Evolutionary conservation across 495 filamentous ascomycete species (phyloP), one percentile per base, ranked within the genome.

Genomic region (Lasiosphaeris hirsuta): DNA sequence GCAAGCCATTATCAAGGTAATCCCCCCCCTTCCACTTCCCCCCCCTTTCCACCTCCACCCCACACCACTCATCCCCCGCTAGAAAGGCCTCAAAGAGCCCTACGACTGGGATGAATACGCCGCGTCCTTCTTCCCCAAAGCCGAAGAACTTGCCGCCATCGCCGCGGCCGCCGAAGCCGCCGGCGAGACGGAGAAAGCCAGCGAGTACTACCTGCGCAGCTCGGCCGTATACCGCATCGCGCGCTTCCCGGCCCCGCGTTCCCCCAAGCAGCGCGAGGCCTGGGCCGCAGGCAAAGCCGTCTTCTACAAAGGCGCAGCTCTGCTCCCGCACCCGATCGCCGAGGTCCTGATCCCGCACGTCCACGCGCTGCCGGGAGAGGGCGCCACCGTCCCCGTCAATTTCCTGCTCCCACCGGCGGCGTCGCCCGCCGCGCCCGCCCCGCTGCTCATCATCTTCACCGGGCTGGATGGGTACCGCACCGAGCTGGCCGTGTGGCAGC

Each of bases 391-490:
- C 44, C 82, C 81, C 1, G 71, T 82, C 11, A 87, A 84, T 66
- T 62, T 84, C 47, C 83, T 86, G 18, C 37, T 85, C 0, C 88
- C 88, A 0, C 49, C 68, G 1, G 0, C 8, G 7, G 61, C 64
- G 4, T 53, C 62, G 0, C 4, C 43, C 0, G 60, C 67, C 1
- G 52, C 62, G 4, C 71, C 76, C 4, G 77, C 78, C 0, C 87
- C 88, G 0, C 68, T 85, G 0, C 71, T 91, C 0, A 67, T 91
- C 15, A 76, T 90, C 53, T 81, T 90, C 69, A 86, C 82, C 0
- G 87, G 88, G 0, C 75, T 91, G 1, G 88, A 91, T 62, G 87
- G 86, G 8, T 88, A 91, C 68, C 74, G 87, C 39, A 86, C 86
- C 0, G 88, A 91, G 54, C 83, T 89, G 40, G 81, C 83, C 13